phyloP scores from a whole-genome alignment of 2,329 filamentous ascomycete species.

The Sarocladium oryzae region DNA sequence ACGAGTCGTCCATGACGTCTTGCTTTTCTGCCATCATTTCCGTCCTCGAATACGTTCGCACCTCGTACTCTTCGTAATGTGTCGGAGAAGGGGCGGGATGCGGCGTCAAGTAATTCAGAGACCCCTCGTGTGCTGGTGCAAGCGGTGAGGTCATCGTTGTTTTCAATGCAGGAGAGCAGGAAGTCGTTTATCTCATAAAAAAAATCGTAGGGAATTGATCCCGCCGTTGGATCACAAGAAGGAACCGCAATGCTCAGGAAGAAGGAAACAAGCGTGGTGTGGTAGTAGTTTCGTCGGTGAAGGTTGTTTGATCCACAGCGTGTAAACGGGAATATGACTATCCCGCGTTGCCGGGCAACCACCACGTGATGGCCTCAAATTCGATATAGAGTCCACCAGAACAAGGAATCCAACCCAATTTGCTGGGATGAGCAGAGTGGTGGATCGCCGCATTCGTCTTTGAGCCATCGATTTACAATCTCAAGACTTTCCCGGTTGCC shows the following conservation, averaged over 20 bases:
- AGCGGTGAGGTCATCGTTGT: constrained; percentile 33
- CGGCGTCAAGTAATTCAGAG: constrained; percentile 31
- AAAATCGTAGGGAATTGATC: too few species aligned
- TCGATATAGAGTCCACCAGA: not conserved
- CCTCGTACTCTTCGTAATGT: constrained; percentile 28
- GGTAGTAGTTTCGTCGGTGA: not conserved
- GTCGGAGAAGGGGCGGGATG: constrained; percentile 16
- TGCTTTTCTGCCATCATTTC: constrained; percentile 9
- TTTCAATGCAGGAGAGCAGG: not conserved
- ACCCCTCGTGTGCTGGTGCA: constrained; percentile 30
- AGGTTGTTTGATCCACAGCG: not conserved
- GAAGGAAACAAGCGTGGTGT: not conserved
- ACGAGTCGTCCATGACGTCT: constrained; percentile 19
- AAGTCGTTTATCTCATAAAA: constrained; percentile 4
- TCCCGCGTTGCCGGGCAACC: constrained; percentile 6
- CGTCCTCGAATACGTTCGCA: constrained; percentile 20
- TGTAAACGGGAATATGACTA: not conserved
- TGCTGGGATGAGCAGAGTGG: too few species aligned
- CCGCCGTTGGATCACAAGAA: too few species aligned
- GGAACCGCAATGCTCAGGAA: not conserved
- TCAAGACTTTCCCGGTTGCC: too few species aligned
- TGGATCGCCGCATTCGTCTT: too few species aligned
- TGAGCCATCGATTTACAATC: too few species aligned
- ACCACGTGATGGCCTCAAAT: not conserved
- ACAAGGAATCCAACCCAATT: too few species aligned